Evolutionary conservation across 768 basidiomycete genomes (phyloP).

Genomic region (Artomyces pyxidatus): DNA sequence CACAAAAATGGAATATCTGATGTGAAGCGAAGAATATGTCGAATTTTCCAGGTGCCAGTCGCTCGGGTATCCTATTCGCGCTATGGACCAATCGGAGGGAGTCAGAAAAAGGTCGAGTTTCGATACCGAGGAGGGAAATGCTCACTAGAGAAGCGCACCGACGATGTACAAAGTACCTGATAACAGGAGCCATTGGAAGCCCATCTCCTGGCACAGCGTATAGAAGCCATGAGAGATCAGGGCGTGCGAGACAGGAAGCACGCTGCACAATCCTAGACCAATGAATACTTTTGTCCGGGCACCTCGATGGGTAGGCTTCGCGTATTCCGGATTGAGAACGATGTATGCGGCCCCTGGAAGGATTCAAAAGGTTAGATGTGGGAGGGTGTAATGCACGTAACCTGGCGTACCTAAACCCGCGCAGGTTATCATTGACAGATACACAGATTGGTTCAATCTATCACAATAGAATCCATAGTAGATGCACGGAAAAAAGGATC

Average conservation of each 20-base stretch:
- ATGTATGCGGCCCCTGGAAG: slow-evolving; percentile 56
- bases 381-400: slow-evolving; percentile 10
- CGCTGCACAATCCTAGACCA: slow-evolving; percentile 60
- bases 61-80: slow-evolving; percentile 78
- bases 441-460: slow-evolving; percentile 41
- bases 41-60: slow-evolving; percentile 65
- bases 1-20: slow-evolving; percentile 84
- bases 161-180: slow-evolving; percentile 70
- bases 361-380: neutral
- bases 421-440: slow-evolving; percentile 42
- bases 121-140: no score
- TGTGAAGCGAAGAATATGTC: slow-evolving; percentile 77
- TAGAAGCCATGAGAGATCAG: slow-evolving; percentile 48
- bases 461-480: slow-evolving; percentile 77
- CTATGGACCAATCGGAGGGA: no score
- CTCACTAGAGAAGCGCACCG: slow-evolving; percentile 81
- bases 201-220: slow-evolving; percentile 52
- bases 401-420: slow-evolving; percentile 48
- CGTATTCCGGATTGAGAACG: slow-evolving; percentile 72
- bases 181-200: slow-evolving; percentile 59
- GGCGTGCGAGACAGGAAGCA: slow-evolving; percentile 64
- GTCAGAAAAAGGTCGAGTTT: no score
- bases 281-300: slow-evolving; percentile 77
- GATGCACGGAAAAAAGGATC: slow-evolving; percentile 70
- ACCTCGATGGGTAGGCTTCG: slow-evolving; percentile 65